Evolutionary conservation across 768 basidiomycete species (phyloP), one percentile per base, ranked within the genome.

Genomic region (Trametes gibbosa): DNA sequence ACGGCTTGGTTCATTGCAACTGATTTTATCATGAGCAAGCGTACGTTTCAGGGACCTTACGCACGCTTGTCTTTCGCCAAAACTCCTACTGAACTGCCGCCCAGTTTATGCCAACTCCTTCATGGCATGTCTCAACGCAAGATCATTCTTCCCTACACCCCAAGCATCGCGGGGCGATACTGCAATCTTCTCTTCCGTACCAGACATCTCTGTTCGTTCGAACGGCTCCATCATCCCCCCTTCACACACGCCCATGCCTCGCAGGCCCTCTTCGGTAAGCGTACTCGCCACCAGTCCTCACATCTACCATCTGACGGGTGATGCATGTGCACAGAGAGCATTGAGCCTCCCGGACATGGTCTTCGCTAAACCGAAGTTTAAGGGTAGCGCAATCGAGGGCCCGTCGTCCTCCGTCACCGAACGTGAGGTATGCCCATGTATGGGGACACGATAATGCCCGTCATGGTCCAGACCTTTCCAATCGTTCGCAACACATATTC

Each of bases 21-120:
- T 0, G 62, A 63, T 19, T 63, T 63, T 39, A 59, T 63, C 37
- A 63, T 63, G 62, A 57, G 62, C 14, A 63, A 63, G 51, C 40
- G 62, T 58, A 19, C 4, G 56, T 24, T 4, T n/a, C n/a, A 2
- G 10, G 5, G 0, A 16, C 3, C 12, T 5, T 17, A 19, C 5
- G 6, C 3, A 19, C 2, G 3, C n/a, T 8, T 17, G 5, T 1
- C 19, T 14, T 8, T 32, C 1, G 19, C 19, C 16, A 16, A 12
- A 23, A 27, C 23, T 39, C 12, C 41, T 21, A 1, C 4, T 5
- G n/a, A n/a, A n/a, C n/a, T n/a, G n/a, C 27, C 2, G 13, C 16
- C 2, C 37, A 62, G 61, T 62, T 1, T 62, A 62, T 23, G 61
- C 56, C 39, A 62, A 62, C 51, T 58, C 56, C 16, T 62, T 62